Evolutionary conservation across 768 basidiomycete species (phyloP), one percentile per base, ranked within the genome.

Genomic region (Boletales sp.): DNA sequence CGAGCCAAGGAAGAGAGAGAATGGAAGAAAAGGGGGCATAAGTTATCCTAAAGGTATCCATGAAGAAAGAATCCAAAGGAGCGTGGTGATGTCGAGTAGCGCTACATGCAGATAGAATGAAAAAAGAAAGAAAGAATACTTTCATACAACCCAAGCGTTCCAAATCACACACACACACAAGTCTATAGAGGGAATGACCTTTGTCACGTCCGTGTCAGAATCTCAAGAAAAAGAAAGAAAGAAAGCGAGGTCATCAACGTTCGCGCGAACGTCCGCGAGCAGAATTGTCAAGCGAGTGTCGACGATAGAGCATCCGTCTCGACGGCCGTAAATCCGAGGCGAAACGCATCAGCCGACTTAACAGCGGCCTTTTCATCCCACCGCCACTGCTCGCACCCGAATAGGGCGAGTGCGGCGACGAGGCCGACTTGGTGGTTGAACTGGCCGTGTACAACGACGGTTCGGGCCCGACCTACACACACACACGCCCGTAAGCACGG

Each of bases 311-410:
- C 19, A 70, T 72, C 50, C 68, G 70, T 44, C 60, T 63, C 25
- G 72, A 65, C 2, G 74, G 70, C 9, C 58, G 73, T 47, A 81
- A 71, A 45, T 75, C 76, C 32, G 72, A 72, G 19, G 75, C 73
- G 49, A 80, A 73, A 44, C 71, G 72, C 56, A 85, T 79, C 9
- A 87, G 63, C 46, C 84, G 77, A 61, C 79, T 78, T 61, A 86
- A 79, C 56, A 87, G 80, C 32, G 80, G 79, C 54, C 78, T 82
- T 69, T 76, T 82, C 46, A 66, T 55, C 35, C 67, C 69, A 33
- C 60, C 50, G 25, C 57, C 44, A 7, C 61, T 55, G 3, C 61
- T 63, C 53, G 58, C 42, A 48, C 48, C 59, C 51, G 64, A 66
- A 50, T 59, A 61, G 2, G 41, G 61, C 41, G 76, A 76, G 40